Percentiles rank a stretch among this genome's conserved stretches.
Evolutionary conservation across 805 yeast genomes (phyloP).

Genomic region (Diddensiella transvaalensis): DNA sequence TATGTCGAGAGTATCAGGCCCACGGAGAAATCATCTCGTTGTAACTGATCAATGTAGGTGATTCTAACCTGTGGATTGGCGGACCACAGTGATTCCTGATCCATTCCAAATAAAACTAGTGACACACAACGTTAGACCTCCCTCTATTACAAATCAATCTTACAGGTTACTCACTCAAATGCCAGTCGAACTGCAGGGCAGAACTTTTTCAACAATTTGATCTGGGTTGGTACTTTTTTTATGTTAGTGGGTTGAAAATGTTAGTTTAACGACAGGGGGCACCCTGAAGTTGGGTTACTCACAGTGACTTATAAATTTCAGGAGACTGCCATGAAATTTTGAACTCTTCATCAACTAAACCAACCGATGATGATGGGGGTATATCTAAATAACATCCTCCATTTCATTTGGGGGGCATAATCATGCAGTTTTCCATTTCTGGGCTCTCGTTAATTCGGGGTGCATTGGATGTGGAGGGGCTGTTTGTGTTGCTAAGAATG

Average conservation of each 20-base stretch:
- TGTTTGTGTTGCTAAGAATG: too few relatives aligned
- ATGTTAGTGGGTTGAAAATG: too few relatives aligned
- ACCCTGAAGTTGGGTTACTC: neutral
- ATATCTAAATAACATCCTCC: neutral
- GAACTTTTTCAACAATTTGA: too few relatives aligned
- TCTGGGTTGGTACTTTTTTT: too few relatives aligned
- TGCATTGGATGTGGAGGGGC: too few relatives aligned
- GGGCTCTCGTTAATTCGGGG: too few relatives aligned
- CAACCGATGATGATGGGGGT: constrained; percentile 23
- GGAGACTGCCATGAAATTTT: neutral
- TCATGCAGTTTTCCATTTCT: too few relatives aligned
- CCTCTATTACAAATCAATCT: neutral
- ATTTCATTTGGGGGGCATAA: neutral
- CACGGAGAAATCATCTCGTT: neutral
- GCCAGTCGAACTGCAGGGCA: too few relatives aligned
- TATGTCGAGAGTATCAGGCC: neutral
- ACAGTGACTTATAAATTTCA: constrained; percentile 3
- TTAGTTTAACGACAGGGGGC: too few relatives aligned
- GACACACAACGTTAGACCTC: neutral
- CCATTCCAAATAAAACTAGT: neutral
- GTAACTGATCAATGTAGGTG: neutral
- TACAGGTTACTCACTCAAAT: too few relatives aligned
- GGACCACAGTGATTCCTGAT: neutral
- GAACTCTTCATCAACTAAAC: constrained; percentile 17
- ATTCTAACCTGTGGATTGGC: neutral